These are phyloP conservation scores for Colletotrichum somersetense DNA, from an alignment of 2,329 filamentous ascomycete species.

Conservation along the genomic window DNA sequence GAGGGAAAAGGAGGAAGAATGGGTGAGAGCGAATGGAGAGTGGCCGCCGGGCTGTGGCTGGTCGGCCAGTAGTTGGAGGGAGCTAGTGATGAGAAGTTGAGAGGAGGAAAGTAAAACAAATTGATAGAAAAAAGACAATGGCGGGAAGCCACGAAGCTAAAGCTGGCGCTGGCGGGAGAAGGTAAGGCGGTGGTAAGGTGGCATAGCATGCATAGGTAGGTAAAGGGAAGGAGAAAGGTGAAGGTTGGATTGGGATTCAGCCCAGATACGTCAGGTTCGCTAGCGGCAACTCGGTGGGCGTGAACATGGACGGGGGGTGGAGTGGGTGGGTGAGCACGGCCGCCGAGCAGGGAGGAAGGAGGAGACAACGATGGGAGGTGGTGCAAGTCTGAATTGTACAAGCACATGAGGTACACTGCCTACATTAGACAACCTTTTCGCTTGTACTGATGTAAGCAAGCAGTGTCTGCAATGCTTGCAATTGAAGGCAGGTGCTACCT, in stretches of 20 bases:
- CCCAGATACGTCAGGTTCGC: conserved; percentile 29
- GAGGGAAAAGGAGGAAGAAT: conserved; percentile 29
- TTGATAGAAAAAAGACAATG: conserved; percentile 23
- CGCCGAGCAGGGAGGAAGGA: not conserved
- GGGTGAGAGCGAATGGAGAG: conserved; percentile 36
- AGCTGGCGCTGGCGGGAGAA: conserved; percentile 21
- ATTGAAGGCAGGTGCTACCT: conserved; percentile 15
- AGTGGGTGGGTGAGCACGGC: not conserved
- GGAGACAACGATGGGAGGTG: not conserved
- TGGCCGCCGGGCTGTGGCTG: conserved; percentile 38
- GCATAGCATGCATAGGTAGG: not conserved
- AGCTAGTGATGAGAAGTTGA: conserved; percentile 44
- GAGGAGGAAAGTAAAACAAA: conserved; percentile 13
- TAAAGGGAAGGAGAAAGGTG: conserved; percentile 19
- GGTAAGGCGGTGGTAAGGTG: conserved; percentile 35
- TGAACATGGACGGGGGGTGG: not conserved
- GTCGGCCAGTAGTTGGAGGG: conserved; percentile 33
- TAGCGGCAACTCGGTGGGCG: not conserved
- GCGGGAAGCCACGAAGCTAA: conserved; percentile 42
- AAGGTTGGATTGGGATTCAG: conserved; percentile 37
- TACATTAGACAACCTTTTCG: conserved; percentile 1
- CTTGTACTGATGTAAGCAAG: conserved; percentile 8
- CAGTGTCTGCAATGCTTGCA: not conserved
- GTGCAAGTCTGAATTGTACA: conserved; percentile 3
- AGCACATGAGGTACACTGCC: not conserved